phyloP scores from a whole-genome alignment of 192 early-diverging fungal species.

The Pilaira anomala region DNA sequence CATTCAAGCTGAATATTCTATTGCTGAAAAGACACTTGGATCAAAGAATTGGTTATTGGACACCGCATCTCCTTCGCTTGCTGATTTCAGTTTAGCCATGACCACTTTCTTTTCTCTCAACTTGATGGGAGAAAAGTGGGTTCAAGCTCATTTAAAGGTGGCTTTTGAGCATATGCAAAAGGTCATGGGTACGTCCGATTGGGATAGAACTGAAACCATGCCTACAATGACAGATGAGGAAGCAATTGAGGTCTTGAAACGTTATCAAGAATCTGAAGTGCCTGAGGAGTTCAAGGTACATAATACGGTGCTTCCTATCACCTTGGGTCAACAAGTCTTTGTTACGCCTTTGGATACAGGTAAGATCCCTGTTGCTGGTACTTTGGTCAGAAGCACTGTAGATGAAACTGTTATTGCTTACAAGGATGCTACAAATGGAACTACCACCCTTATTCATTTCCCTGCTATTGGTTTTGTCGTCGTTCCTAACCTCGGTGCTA shows the following conservation, averaged over 20 bases:
- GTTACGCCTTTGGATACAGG: slow-evolving; percentile 29
- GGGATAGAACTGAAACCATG: neutral
- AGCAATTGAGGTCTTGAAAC: slow-evolving; percentile 25
- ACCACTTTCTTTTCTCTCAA: slow-evolving; percentile 1
- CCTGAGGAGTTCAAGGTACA: neutral
- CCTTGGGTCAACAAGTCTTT: slow-evolving; percentile 17
- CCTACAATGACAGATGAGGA: slow-evolving; percentile 19
- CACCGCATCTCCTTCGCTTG: slow-evolving; percentile 12
- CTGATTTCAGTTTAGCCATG: slow-evolving; percentile 26
- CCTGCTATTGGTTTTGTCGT: slow-evolving; percentile 22
- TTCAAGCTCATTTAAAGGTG: slow-evolving; percentile 11
- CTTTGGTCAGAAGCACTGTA: slow-evolving; percentile 7
- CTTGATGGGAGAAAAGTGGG: neutral
- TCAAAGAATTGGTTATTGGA: slow-evolving; percentile 21
- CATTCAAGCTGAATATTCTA: slow-evolving; percentile 15
- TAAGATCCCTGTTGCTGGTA: slow-evolving; percentile 12
- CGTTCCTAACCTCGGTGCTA: neutral
- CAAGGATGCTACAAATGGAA: slow-evolving; percentile 3
- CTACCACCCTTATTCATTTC: slow-evolving; percentile 22
- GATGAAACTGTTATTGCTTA: slow-evolving; percentile 8
- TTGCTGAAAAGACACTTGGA: slow-evolving; percentile 4
- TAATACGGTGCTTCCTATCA: slow-evolving; percentile 3
- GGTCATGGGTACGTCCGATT: neutral
- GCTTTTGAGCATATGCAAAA: slow-evolving; percentile 5
- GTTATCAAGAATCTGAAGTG: neutral